Evolutionary conservation across 192 early-diverging fungal species (phyloP).

Genomic region (Coemansia sp.): DNA sequence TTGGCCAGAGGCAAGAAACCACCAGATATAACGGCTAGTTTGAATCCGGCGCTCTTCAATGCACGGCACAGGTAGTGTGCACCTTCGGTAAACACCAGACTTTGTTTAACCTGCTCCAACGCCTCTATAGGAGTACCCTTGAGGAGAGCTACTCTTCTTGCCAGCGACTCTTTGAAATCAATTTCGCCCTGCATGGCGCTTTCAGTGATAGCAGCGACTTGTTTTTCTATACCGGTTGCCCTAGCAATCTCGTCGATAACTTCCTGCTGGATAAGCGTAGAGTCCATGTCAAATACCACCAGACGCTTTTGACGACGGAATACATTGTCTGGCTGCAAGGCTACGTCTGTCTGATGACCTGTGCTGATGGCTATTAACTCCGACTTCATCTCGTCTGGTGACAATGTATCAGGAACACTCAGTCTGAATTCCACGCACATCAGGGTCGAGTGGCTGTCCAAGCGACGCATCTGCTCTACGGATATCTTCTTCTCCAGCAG

Average conservation of each 20-base stretch:
- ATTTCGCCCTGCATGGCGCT: conserved; percentile 97
- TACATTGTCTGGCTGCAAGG: conserved; percentile 85
- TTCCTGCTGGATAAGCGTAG: conserved; percentile 97
- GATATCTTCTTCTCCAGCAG: conserved; percentile 77
- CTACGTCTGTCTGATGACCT: conserved; percentile 77
- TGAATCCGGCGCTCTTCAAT: conserved; percentile 90
- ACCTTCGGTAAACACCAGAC: conserved; percentile 85
- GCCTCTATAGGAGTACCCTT: conserved; percentile 83
- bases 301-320: conserved; percentile 88
- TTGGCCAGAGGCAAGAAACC: conserved; percentile 93
- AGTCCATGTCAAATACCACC: conserved; percentile 99
- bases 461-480: conserved; percentile 84
- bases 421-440: conserved; percentile 84
- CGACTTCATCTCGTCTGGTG: conserved; percentile 69
- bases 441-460: conserved; percentile 66
- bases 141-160: conserved; percentile 82
- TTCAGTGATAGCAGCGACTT: conserved; percentile 94
- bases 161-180: conserved; percentile 93
- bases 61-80: conserved; percentile 87
- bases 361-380: conserved; percentile 72
- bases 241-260: conserved; percentile 99
- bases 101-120: conserved; percentile 74
- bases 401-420: conserved; percentile 69
- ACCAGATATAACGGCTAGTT: conserved; percentile 94
- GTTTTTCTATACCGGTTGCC: conserved; percentile 84